These are phyloP conservation scores for Pontederia paniculata DNA, from an alignment of 176 grass and related monocot species.

Conservation along the genomic window DNA sequence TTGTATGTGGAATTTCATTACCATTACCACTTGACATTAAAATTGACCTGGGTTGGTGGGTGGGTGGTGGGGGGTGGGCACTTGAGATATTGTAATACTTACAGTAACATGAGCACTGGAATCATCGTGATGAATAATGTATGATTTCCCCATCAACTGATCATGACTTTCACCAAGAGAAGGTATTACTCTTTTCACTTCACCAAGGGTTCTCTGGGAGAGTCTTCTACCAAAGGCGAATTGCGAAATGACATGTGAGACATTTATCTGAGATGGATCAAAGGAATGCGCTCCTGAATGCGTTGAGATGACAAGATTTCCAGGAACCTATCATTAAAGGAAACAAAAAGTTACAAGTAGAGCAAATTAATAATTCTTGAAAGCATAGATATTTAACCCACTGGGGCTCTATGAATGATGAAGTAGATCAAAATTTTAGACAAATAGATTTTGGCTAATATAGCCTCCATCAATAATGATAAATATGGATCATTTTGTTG, in stretches of 20 bases:
- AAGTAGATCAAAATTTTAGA: no score
- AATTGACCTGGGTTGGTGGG: no score
- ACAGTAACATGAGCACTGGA: conserved; percentile 82
- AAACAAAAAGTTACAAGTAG: conserved; percentile 18
- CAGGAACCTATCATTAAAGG: conserved; percentile 56
- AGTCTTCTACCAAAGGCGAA: conserved; percentile 89
- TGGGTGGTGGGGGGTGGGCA: no score
- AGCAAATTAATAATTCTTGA: conserved; percentile 11
- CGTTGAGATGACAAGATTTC: conserved; percentile 86
- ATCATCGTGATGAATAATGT: conserved; percentile 50
- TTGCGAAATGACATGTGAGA: conserved; percentile 78
- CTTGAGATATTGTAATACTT: conserved; percentile 16
- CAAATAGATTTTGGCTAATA: no score
- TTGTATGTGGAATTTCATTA: no score
- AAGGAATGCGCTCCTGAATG: conserved; percentile 84
- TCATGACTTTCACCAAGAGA: conserved; percentile 65
- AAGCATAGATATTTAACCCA: no score
- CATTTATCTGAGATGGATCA: conserved; percentile 95
- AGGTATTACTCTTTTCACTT: conserved; percentile 67
- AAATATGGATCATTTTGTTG: no score
- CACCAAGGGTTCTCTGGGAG: conserved; percentile 34
- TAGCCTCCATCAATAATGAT: no score
- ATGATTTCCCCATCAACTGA: conserved; percentile 63
- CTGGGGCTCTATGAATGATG: no score
- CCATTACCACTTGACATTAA: no score